Base-by-base conservation (phyloP, 805 yeast species). In the Barnettozyma botsteinii region DNA sequence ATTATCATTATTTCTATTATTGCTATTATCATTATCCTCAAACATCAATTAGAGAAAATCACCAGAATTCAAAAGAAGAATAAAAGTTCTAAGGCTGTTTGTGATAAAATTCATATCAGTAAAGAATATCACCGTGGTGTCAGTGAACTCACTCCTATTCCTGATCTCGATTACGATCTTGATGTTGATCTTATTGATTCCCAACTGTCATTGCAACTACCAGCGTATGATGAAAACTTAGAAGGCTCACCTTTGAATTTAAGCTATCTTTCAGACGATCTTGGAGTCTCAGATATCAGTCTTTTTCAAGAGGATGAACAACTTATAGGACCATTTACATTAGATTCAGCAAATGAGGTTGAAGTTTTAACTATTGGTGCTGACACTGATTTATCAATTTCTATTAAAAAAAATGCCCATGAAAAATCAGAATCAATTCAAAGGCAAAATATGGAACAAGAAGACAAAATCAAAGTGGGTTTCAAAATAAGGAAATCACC, bases 221-320 rank as follows among this genome's bases (percentile, higher is more conserved):
- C 38, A 13, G 10, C 37, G 9, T 25, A 39, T 22, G 38, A 29
- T 11, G 37, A 25, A 3, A 31, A 31, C 21, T 10, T 37, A 7
- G 40, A 38, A 4, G 21, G 25, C 2, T 43, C 50, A 2, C 45
- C 48, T 2, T 17, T 43, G n/a, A 41, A 45, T 9, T 21, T 48
- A 4, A 42, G 47, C 4, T 30, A 31, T 11, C 37, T 52, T 10
- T 46, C 57, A 0, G 54, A 48, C 27, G 57, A 52, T 2, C 21
- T 52, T 18, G 36, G 31, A 3, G 10, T 9, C 8, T 19, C 39
- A 18, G 39, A 30, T 14, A 11, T 23, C 7, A 21, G 30, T 8
- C 31, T 38, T 10, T 13, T 17, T 17, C 39, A 41, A 13, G 5
- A 28, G 11, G 38, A 33, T 5, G 25, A 26, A 5, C 27, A 31